Evolutionary conservation across 768 basidiomycete genomes (phyloP), one percentile per base, ranked within the genome.

Genomic region (Guyanaporus albipodus): DNA sequence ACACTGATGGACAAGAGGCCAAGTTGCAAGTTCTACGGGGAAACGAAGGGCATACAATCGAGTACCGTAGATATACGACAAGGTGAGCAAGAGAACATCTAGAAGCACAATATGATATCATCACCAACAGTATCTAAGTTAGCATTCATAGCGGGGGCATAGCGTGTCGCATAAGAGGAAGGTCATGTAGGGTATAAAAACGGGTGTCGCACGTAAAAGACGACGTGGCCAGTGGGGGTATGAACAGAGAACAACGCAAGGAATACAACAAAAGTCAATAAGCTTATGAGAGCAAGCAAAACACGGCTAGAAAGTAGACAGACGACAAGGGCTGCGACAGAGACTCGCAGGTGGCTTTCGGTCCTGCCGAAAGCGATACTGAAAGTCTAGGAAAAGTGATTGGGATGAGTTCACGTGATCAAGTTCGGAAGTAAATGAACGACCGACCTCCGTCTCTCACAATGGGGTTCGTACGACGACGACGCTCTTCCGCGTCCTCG

Each of bases 391-490:
- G 18, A 1, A 18, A 19, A 32, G 42, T 32, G 36, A 41, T 36
- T 22, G 31, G 21, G 29, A 4, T 57, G 18, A 51, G 44, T n/a
- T 27, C 37, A 34, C 32, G 36, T 35, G 44, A 26, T 35, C 12
- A 24, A 38, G 44, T 38, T 10, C 8, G 24, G 19, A 48, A 19
- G 27, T 12, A 27, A 14, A 42, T 44, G 27, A 3, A 8, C 10
- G 29, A 58, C 61, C 7, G 6, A 69, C 73, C 76, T 55, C 81
- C 82, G 54, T 87, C 78, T 53, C 69, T 70, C 40, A 87, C 72
- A 53, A 89, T 71, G 11, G 86, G 87, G 53, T 88, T 88, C 54
- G 66, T 62, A 39, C 68, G 72, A 5, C 77, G 68, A 48, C 62
- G 54, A 15, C 71, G 70, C 34, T 74, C 74, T 54, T 78, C 77